Evolutionary conservation across 805 yeast species (phyloP).

Genomic region (Candida manassasensis): DNA sequence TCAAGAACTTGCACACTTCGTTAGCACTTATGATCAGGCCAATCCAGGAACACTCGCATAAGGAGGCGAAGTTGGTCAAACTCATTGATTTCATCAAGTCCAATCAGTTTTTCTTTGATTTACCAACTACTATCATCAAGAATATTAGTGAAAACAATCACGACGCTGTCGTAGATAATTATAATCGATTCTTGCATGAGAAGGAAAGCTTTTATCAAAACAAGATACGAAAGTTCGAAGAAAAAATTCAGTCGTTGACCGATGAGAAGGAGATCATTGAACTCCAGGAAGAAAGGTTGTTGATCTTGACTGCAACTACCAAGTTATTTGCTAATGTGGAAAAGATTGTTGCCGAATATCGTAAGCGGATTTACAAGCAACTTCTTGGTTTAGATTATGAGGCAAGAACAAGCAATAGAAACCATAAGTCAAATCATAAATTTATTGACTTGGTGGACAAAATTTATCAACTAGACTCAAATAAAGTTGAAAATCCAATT

Average conservation of each 20-base stretch:
- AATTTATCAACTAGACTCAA: constrained; percentile 25
- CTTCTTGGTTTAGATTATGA: constrained; percentile 37
- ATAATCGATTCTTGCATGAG: constrained; percentile 26
- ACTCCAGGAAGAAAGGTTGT: constrained; percentile 20
- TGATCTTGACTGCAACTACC: constrained; percentile 24
- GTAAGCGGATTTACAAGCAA: constrained; percentile 31
- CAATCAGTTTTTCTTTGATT: constrained; percentile 32
- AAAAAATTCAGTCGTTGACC: constrained; percentile 4
- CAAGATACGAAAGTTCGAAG: constrained; percentile 4
- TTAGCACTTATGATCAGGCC: constrained; percentile 39
- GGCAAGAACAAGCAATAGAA: constrained; percentile 8
- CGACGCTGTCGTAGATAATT: constrained; percentile 32
- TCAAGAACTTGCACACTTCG: constrained; percentile 34
- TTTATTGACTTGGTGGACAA: constrained; percentile 37
- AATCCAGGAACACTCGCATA: constrained; percentile 32
- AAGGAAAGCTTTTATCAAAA: constrained; percentile 10
- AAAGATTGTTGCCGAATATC: constrained; percentile 28
- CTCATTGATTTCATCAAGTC: constrained; percentile 32
- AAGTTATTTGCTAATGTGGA: constrained; percentile 31
- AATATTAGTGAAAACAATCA: constrained; percentile 28
- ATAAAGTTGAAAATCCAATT: constrained; percentile 22
- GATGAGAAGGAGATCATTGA: constrained; percentile 12
- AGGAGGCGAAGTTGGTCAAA: constrained; percentile 27
- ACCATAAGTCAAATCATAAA: constrained; percentile 18
- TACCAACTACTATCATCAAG: constrained; percentile 28